Evolutionary conservation across 176 grass and related monocot genomes (phyloP).

Genomic region (Puya raimondii): DNA sequence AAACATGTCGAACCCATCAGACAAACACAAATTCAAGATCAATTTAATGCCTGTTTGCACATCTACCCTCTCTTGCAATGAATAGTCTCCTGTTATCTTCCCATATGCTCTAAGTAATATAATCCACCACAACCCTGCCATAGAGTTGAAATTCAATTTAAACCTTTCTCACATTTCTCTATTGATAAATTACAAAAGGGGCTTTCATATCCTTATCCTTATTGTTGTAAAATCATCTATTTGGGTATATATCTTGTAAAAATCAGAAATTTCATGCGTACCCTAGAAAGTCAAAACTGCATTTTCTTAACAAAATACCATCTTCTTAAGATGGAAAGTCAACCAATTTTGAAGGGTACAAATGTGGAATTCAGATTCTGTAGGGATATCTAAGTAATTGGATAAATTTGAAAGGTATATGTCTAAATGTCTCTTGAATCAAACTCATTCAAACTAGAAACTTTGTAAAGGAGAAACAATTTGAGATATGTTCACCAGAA

Average conservation of each 20-base stretch:
- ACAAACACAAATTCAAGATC: slow-evolving; percentile 65
- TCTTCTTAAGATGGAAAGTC: no score
- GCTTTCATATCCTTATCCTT: background rate
- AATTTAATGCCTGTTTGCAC: slow-evolving; percentile 75
- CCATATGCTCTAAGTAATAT: slow-evolving; percentile 78
- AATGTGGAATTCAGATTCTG: no score
- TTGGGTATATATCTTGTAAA: no score
- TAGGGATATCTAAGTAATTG: no score
- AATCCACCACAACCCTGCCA: slow-evolving; percentile 77
- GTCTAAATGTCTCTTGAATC: background rate
- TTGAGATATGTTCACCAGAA: background rate
- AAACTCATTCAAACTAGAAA: background rate
- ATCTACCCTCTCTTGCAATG: slow-evolving; percentile 63
- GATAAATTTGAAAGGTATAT: background rate
- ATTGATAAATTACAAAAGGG: background rate
- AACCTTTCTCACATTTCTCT: background rate
- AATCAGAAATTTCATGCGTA: no score
- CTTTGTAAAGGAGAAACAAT: background rate
- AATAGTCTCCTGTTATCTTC: slow-evolving; percentile 63
- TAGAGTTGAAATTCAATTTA: slow-evolving; percentile 1
- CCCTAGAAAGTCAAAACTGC: no score
- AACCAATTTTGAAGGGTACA: no score
- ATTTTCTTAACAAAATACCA: no score
- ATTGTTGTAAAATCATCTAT: no score
- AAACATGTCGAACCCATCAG: slow-evolving; percentile 87